Base-by-base conservation (phyloP, 345 rosid species). In the Dipteronia sinensis region DNA sequence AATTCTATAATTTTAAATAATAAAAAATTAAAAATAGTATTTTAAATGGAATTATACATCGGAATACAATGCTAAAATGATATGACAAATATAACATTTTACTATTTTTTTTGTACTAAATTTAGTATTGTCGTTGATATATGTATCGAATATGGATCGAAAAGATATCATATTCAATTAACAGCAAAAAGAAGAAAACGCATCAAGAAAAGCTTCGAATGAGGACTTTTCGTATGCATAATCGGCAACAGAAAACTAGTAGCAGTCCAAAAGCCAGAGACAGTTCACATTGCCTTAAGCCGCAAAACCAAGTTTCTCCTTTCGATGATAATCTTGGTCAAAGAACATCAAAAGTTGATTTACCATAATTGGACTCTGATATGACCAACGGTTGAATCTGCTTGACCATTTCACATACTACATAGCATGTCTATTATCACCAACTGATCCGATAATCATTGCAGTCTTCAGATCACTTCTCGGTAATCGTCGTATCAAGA, bases 271-370 rank as follows among this genome's bases (percentile, higher is more conserved):
- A 81, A 76, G 77, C 38, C 25, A 0, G 17, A 22, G 72, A 71
- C 15, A 47, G 19, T 62, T 76, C 74, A 58, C 74, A 76, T 69
- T 56, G 79, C 17, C 29, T 49, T 25, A 13, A 42, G 65, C 67
- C 44, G 42, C 34, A 25, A 17, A 34, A 38, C 34, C 46, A 20
- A 15, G 9, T 8, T 65, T 7, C 51, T 47, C n/a, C 59, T 65
- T 53, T 3, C n/a, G 25, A 11, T 19, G 29, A 56, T 56, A 56
- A 7, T 56, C 62, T 56, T 56, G 8, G 10, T 56, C 62, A 19
- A n/a, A 7, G 62, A 8, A 56, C 22, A 56, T 56, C 19, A 17
- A 56, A 56, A 56, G 22, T 17, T 42, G 46, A 9, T 42, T 56
- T 49, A 11, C 16, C 55, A 15, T 49, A 13, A 15, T 56, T 56